Conservation (phyloP, 2,329 filamentous ascomycete species). For the Pseudogymnoascus sp. region DNA sequence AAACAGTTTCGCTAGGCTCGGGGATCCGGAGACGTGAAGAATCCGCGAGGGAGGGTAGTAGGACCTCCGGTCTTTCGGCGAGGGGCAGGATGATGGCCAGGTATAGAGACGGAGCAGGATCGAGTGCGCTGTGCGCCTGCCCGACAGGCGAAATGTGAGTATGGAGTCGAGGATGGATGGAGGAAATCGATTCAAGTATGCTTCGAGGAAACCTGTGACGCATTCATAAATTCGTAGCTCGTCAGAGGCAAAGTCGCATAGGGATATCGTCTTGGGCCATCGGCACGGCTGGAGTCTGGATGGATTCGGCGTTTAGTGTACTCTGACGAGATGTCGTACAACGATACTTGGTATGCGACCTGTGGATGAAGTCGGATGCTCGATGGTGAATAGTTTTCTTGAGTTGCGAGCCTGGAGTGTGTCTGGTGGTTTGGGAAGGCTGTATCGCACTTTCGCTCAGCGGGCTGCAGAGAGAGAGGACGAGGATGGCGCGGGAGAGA, state of each 20-base stretch:
- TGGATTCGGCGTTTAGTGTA: background rate
- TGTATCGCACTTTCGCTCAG: background rate
- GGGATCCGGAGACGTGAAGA: background rate
- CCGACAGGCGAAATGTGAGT: background rate
- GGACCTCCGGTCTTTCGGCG: background rate
- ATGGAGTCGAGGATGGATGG: background rate
- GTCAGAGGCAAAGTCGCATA: background rate
- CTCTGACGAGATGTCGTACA: background rate
- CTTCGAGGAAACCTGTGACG: background rate
- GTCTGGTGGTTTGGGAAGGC: background rate
- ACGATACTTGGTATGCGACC: background rate
- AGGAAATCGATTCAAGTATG: background rate
- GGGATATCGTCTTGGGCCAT: background rate
- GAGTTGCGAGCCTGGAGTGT: background rate
- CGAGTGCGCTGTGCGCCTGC: background rate
- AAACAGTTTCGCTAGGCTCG: background rate
- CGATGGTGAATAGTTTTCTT: background rate
- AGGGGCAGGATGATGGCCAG: background rate
- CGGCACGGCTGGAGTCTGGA: background rate
- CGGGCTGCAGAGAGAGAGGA: background rate
- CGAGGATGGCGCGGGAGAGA: background rate
- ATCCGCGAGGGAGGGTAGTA: background rate
- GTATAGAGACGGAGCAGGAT: background rate
- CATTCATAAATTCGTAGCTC: background rate
- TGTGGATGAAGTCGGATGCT: background rate